Evolutionary conservation across 768 basidiomycete species (phyloP).

Genomic region (Boletus rex-veris): DNA sequence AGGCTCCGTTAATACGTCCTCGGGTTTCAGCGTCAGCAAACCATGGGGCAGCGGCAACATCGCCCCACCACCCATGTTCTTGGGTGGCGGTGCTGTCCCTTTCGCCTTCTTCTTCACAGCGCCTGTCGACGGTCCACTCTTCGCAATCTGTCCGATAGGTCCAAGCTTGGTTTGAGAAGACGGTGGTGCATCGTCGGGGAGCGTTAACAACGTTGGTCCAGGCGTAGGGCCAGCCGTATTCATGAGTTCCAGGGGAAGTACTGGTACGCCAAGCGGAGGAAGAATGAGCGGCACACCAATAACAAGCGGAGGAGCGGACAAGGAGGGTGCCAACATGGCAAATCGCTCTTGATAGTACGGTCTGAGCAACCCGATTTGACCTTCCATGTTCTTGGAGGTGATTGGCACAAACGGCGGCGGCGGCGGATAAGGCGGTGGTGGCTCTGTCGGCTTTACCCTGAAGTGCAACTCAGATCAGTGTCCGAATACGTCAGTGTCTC

Average conservation of each 20-base stretch:
- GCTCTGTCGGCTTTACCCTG: conserved; percentile 66
- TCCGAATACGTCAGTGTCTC: background rate
- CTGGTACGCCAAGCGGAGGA: conserved; percentile 4
- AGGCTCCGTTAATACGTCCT: conserved; percentile 21
- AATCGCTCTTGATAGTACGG: conserved; percentile 67
- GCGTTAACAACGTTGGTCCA: conserved; percentile 28
- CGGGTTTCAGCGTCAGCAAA: conserved; percentile 18
- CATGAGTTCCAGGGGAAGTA: background rate
- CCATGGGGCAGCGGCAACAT: conserved; percentile 17
- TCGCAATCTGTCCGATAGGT: conserved; percentile 72
- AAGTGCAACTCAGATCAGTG: conserved; percentile 3
- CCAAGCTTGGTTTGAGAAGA: conserved; percentile 67
- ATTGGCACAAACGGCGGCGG: conserved; percentile 80
- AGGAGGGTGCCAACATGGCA: conserved; percentile 35
- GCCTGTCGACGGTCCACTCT: conserved; percentile 41
- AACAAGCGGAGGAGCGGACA: conserved; percentile 16
- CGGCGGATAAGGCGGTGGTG: conserved; percentile 79
- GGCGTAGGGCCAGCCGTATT: background rate
- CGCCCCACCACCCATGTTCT: conserved; percentile 20
- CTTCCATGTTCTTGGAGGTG: conserved; percentile 57
- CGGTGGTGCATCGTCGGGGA: conserved; percentile 64
- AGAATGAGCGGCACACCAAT: conserved; percentile 17
- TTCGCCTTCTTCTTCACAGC: conserved; percentile 60
- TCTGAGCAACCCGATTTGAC: conserved; percentile 84
- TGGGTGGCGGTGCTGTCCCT: conserved; percentile 22